Evolutionary conservation across 148 eudicot species (phyloP).

Genomic region (Rhododendron molle): DNA sequence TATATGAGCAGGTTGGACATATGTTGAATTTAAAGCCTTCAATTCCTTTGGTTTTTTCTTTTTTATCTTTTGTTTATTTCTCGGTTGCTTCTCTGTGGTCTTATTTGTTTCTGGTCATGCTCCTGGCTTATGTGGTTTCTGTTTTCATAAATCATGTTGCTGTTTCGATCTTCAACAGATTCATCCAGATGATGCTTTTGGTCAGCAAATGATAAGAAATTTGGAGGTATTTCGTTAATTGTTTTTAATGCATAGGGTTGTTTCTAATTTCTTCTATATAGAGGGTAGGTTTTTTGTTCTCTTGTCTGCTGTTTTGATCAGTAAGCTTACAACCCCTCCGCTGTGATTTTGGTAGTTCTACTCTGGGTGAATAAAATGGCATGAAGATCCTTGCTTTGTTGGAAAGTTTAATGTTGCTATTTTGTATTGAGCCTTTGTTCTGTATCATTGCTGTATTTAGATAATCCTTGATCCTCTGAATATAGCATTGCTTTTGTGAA

Average conservation of each 20-base stretch:
- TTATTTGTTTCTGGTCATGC: neutral
- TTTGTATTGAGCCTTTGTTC: neutral
- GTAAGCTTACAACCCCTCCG: neutral
- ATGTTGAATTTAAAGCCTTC: neutral
- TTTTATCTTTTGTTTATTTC: neutral
- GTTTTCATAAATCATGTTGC: neutral
- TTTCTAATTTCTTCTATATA: neutral
- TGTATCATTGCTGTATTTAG: neutral
- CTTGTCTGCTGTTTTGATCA: neutral
- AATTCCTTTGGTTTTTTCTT: neutral
- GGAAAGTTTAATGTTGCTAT: neutral
- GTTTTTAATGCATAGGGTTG: neutral
- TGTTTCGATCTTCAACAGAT: conserved; percentile 46
- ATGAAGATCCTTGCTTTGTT: neutral
- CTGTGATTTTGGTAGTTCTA: neutral
- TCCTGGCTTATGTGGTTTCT: neutral
- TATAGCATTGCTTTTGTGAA: neutral
- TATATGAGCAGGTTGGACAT: conserved; percentile 86
- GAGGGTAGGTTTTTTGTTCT: neutral
- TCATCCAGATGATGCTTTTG: conserved; percentile 97
- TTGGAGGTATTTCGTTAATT: conserved; percentile 62
- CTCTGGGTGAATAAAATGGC: neutral
- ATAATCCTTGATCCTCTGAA: neutral
- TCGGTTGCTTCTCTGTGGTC: neutral
- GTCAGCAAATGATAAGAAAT: conserved; percentile 93